These are phyloP conservation scores for Micractinium conductrix DNA, from an alignment of 139 green algal genomes.

Conservation along the genomic window DNA sequence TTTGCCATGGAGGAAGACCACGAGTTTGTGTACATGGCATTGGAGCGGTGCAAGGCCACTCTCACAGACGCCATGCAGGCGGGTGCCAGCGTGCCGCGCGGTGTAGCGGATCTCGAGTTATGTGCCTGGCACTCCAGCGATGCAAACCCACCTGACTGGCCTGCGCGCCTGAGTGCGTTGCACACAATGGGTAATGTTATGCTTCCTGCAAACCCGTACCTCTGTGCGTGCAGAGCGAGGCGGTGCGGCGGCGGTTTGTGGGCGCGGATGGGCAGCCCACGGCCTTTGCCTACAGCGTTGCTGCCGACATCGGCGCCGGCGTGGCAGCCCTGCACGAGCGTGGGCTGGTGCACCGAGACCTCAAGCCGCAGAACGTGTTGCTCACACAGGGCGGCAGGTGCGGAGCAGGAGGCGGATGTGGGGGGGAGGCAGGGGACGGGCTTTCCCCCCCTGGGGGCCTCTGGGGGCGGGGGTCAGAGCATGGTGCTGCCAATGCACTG, in stretches of 20 bases:
- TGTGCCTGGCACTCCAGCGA: too few relatives aligned
- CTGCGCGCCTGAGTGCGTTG: too few relatives aligned
- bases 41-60: conserved; percentile 86
- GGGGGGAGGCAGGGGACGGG: too few relatives aligned
- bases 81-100: too few relatives aligned
- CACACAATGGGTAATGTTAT: too few relatives aligned
- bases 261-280: conserved; percentile 35
- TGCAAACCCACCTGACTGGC: too few relatives aligned
- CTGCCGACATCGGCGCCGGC: conserved; percentile 70
- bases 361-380: conserved; percentile 97
- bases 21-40: conserved; percentile 97
- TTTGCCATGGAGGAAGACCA: conserved; percentile 98
- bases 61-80: conserved; percentile 59
- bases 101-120: too few relatives aligned
- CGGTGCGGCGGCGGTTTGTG: conserved; percentile 32
- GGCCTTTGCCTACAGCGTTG: conserved; percentile 45
- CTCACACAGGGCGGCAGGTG: conserved; percentile 66
- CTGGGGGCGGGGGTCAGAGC: too few relatives aligned
- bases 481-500: too few relatives aligned
- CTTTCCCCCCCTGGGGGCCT: too few relatives aligned
- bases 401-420: too few relatives aligned
- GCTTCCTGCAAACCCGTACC: too few relatives aligned
- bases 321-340: conserved; percentile 85
- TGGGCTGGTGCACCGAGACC: conserved; percentile 89
- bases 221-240: conserved; percentile 1